Conservation (phyloP, 768 basidiomycete genomes). For the Pulveroboletus sp. region DNA sequence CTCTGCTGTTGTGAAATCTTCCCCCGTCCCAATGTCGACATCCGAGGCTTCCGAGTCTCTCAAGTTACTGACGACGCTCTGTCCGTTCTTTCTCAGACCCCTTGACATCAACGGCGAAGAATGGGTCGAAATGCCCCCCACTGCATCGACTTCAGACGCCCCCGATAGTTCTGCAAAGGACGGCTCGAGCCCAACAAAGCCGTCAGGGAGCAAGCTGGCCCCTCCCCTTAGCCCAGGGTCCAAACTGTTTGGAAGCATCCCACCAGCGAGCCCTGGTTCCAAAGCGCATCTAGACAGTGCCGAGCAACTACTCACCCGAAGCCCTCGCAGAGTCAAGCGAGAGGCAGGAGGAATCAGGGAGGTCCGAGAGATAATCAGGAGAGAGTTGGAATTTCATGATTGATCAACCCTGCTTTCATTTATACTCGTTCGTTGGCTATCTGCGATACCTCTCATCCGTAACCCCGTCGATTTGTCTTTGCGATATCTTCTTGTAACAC, state of each 20-base stretch:
- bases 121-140: slow-evolving; percentile 48
- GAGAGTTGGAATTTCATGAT: slow-evolving; percentile 71
- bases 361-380: slow-evolving; percentile 77
- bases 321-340: slow-evolving; percentile 66
- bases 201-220: slow-evolving; percentile 12
- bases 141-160: slow-evolving; percentile 18
- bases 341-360: slow-evolving; percentile 73
- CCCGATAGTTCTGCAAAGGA: slow-evolving; percentile 6
- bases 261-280: slow-evolving; percentile 49
- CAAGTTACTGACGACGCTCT: slow-evolving; percentile 58
- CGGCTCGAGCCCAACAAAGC: slow-evolving; percentile 38
- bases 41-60: slow-evolving; percentile 78
- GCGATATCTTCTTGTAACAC: slow-evolving; percentile 13
- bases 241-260: slow-evolving; percentile 15
- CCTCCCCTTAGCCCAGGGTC: slow-evolving; percentile 41
- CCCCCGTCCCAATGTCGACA: slow-evolving; percentile 71
- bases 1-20: slow-evolving; percentile 71
- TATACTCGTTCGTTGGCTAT: slow-evolving; percentile 15
- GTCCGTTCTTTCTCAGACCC: slow-evolving; percentile 75
- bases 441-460: slow-evolving; percentile 18
- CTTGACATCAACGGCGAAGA: slow-evolving; percentile 57
- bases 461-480: slow-evolving; percentile 20
- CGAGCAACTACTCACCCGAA: slow-evolving; percentile 58
- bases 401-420: slow-evolving; percentile 31
- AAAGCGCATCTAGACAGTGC: slow-evolving; percentile 54